Conservation (phyloP, 2,329 filamentous ascomycete species). For the Venturia oleaginea region DNA sequence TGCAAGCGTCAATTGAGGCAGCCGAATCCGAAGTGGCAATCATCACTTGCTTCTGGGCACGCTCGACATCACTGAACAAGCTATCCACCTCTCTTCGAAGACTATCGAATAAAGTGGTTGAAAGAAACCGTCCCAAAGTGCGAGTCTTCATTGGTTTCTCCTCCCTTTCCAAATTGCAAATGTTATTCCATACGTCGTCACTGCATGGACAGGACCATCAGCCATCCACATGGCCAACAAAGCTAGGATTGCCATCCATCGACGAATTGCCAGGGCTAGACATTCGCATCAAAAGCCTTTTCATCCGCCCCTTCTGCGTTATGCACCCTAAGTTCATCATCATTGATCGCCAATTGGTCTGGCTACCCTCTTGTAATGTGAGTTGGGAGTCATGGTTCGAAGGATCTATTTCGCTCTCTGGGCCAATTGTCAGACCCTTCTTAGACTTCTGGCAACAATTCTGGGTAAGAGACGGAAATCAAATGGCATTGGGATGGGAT, state of each 20-base stretch:
- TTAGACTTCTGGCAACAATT: constrained; percentile 57
- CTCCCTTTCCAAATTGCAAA: constrained; percentile 62
- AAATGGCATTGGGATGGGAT: not conserved
- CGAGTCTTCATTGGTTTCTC: constrained; percentile 69
- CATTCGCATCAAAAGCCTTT: constrained; percentile 65
- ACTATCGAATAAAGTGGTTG: constrained; percentile 44
- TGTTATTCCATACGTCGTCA: constrained; percentile 62
- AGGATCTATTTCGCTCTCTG: constrained; percentile 59
- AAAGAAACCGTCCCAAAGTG: constrained; percentile 35
- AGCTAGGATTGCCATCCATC: constrained; percentile 54
- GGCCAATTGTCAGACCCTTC: constrained; percentile 52
- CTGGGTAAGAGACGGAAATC: constrained; percentile 43
- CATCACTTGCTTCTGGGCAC: constrained; percentile 76
- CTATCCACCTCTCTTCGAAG: constrained; percentile 49
- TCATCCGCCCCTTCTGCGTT: constrained; percentile 73
- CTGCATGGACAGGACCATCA: constrained; percentile 53
- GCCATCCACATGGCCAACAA: constrained; percentile 47
- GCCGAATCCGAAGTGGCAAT: constrained; percentile 60
- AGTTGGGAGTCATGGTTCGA: constrained; percentile 88
- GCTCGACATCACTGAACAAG: constrained; percentile 50
- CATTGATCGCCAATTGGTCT: constrained; percentile 56
- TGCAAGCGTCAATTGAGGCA: constrained; percentile 52
- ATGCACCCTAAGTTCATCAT: constrained; percentile 81
- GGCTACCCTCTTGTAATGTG: constrained; percentile 73
- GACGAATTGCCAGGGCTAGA: constrained; percentile 52